These are phyloP conservation scores for Geotrichum europaeum DNA, from an alignment of 1,139 yeast genomes.

Conservation along the genomic window DNA sequence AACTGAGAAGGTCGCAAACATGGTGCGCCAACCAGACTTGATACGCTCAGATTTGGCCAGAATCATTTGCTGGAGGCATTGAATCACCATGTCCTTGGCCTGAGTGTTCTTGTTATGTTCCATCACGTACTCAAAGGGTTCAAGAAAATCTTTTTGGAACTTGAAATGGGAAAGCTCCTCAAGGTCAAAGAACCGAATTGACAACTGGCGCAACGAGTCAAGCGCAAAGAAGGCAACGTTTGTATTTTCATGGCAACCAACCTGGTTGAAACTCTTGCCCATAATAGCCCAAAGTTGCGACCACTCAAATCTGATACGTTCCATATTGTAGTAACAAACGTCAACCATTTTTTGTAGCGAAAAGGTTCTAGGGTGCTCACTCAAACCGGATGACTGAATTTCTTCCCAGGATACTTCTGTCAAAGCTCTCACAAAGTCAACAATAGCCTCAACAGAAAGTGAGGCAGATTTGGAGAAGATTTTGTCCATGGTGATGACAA, in stretches of 20 bases:
- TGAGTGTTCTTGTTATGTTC: slow-evolving; percentile 63
- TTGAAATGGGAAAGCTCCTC: slow-evolving; percentile 94
- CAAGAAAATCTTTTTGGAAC: slow-evolving; percentile 88
- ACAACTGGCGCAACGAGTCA: slow-evolving; percentile 87
- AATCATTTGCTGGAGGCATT: slow-evolving; percentile 83
- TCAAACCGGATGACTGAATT: slow-evolving; percentile 79
- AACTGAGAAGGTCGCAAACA: slow-evolving; percentile 67
- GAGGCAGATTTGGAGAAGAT: slow-evolving; percentile 79
- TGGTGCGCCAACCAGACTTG: slow-evolving; percentile 92
- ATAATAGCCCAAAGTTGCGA: slow-evolving; percentile 89
- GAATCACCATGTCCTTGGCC: slow-evolving; percentile 85
- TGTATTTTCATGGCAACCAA: slow-evolving; percentile 73
- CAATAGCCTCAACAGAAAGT: slow-evolving; percentile 76
- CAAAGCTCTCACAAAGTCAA: slow-evolving; percentile 79
- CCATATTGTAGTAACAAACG: slow-evolving; percentile 96
- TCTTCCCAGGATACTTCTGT: slow-evolving; percentile 87
- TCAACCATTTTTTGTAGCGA: slow-evolving; percentile 94
- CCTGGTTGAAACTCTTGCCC: slow-evolving; percentile 82
- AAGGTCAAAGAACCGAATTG: slow-evolving; percentile 85
- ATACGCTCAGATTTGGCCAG: slow-evolving; percentile 69
- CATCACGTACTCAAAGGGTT: slow-evolving; percentile 82
- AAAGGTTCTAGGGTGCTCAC: slow-evolving; percentile 80
- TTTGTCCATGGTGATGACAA: slow-evolving; percentile 80
- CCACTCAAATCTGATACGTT: slow-evolving; percentile 95
- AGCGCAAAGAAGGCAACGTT: slow-evolving; percentile 84